phyloP scores from a whole-genome alignment of 23 red algal genomes.

The Gracilaria caudata region DNA sequence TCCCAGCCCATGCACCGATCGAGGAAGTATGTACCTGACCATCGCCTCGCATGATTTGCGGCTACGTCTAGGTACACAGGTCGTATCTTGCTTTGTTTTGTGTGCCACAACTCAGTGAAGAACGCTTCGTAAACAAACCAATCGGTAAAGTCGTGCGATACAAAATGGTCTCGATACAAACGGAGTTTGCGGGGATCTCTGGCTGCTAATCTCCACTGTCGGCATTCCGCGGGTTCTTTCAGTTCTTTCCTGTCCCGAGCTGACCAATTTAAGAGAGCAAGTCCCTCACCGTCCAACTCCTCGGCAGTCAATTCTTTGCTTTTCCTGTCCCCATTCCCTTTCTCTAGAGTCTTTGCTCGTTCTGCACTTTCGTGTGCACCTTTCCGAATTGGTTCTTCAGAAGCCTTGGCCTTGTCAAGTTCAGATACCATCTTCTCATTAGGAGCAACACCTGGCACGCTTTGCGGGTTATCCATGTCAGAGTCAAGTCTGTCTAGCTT shows the following conservation, averaged over 20 bases:
- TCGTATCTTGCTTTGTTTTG: background rate
- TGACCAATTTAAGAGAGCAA: background rate
- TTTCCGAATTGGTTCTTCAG: background rate
- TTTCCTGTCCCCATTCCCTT: background rate
- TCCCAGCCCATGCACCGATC: slow-evolving; percentile 72
- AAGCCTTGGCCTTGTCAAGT: background rate
- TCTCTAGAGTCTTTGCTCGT: background rate
- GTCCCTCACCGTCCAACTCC: background rate
- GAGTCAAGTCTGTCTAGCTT: slow-evolving; percentile 14
- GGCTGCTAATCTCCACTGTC: slow-evolving; percentile 26
- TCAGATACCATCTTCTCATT: background rate
- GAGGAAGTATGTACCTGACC: slow-evolving; percentile 54
- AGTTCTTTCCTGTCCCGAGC: slow-evolving; percentile 2
- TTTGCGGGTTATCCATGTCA: background rate
- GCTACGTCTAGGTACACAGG: slow-evolving; percentile 68
- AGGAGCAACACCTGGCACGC: background rate
- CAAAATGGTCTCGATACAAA: slow-evolving; percentile 49
- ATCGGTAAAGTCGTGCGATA: slow-evolving; percentile 40
- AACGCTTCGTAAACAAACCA: slow-evolving; percentile 58
- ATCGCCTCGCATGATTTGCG: slow-evolving; percentile 65
- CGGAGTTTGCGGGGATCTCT: background rate
- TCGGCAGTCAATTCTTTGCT: background rate
- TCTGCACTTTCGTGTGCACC: background rate
- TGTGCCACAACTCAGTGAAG: slow-evolving; percentile 44
- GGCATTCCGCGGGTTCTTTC: slow-evolving; percentile 17